These are phyloP conservation scores for Baorangia bicolor DNA, from an alignment of 768 basidiomycete species.

Conservation along the genomic window DNA sequence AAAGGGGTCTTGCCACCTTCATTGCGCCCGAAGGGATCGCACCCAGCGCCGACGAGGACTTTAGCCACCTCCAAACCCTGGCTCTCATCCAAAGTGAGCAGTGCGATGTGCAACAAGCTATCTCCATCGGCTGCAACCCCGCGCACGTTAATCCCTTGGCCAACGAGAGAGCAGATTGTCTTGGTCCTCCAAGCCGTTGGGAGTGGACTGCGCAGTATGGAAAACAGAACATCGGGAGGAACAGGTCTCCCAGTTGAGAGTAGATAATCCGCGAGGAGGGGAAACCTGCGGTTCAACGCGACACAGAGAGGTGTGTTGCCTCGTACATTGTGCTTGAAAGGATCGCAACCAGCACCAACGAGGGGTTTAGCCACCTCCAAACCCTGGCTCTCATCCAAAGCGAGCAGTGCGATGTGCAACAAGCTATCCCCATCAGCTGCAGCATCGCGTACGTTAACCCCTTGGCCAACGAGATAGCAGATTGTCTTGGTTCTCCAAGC, in stretches of 20 bases:
- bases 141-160: background rate
- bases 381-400: too few species aligned
- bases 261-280: background rate
- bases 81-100: too few species aligned
- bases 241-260: background rate
- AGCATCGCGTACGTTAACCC: too few species aligned
- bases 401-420: too few species aligned
- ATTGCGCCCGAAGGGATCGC: too few species aligned
- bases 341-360: constrained; percentile 7
- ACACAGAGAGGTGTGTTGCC: constrained; percentile 3
- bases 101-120: background rate
- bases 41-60: too few species aligned
- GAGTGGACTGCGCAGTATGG: background rate
- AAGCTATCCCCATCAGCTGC: too few species aligned
- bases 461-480: too few species aligned
- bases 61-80: too few species aligned
- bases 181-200: background rate
- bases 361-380: constrained; percentile 3
- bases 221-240: background rate
- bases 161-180: background rate
- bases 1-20: too few species aligned
- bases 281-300: background rate
- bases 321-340: background rate
- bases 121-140: background rate
- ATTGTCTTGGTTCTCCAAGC: too few species aligned